phyloP scores from a whole-genome alignment of 2,329 filamentous ascomycete species.

The Emydomyces testavorans region DNA sequence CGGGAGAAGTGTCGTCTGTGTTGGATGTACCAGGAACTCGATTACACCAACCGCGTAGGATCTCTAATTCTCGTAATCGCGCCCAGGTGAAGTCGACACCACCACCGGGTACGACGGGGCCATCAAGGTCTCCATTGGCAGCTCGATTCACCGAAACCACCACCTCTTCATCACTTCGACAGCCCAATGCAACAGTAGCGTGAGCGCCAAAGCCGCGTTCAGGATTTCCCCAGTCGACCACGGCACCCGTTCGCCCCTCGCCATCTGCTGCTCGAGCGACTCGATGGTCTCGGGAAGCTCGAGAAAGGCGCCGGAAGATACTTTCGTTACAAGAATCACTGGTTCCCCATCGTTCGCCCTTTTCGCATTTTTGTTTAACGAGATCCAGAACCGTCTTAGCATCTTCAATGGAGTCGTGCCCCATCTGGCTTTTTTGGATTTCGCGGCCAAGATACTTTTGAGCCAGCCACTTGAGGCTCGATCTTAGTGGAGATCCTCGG shows the following conservation, averaged over 20 bases:
- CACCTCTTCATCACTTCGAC: slow-evolving; percentile 46
- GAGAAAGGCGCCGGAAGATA: slow-evolving; percentile 70
- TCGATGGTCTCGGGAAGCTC: slow-evolving; percentile 37
- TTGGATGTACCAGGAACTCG: slow-evolving; percentile 38
- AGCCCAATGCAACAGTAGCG: slow-evolving; percentile 46
- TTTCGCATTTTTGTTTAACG: slow-evolving; percentile 90
- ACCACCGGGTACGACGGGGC: slow-evolving; percentile 35
- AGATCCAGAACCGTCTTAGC: slow-evolving; percentile 83
- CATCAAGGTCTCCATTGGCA: slow-evolving; percentile 38
- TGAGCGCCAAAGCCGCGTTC: slow-evolving; percentile 48
- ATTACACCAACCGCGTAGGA: slow-evolving; percentile 49
- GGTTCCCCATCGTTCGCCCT: slow-evolving; percentile 74
- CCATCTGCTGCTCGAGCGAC: slow-evolving; percentile 10
- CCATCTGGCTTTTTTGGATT: slow-evolving; percentile 69
- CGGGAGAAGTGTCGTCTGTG: slow-evolving; percentile 27
- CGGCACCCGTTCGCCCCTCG: slow-evolving; percentile 38
- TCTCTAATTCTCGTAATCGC: slow-evolving; percentile 50
- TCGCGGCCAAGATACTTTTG: slow-evolving; percentile 76
- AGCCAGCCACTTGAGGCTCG: slow-evolving; percentile 76
- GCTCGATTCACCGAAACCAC: slow-evolving; percentile 45
- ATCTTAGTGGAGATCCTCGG: slow-evolving; percentile 78
- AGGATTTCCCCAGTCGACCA: slow-evolving; percentile 84
- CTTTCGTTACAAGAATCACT: slow-evolving; percentile 71
- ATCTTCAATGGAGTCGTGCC: slow-evolving; percentile 89
- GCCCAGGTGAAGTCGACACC: slow-evolving; percentile 54